Conservation (phyloP, 306 rosid species). For the Crotalaria pallida region DNA sequence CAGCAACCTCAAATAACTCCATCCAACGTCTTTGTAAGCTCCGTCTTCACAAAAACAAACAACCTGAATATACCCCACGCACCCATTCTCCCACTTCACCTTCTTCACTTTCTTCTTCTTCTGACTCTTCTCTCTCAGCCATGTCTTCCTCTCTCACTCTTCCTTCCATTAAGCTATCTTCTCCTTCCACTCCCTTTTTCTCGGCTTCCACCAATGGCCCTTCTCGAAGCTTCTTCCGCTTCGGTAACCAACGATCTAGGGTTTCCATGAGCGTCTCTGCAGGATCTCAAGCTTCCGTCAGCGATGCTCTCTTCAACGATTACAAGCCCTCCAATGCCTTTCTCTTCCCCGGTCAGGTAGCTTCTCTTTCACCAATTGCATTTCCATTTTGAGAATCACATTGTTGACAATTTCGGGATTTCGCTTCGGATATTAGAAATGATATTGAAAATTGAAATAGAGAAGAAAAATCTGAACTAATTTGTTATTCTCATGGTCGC, state of each 20-base stretch:
- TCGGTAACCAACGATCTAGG: slow-evolving; percentile 52
- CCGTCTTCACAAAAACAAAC: slow-evolving; percentile 35
- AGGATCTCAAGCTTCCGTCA: slow-evolving; percentile 53
- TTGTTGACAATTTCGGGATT: too few relatives aligned
- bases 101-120: slow-evolving; percentile 18
- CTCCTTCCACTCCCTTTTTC: slow-evolving; percentile 27
- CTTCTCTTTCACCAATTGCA: background rate
- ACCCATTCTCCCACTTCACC: background rate
- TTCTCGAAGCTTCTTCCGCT: slow-evolving; percentile 22
- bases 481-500: background rate
- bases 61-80: slow-evolving; percentile 6
- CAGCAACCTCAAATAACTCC: background rate
- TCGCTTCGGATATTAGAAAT: too few relatives aligned
- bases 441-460: background rate
- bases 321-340: slow-evolving; percentile 69
- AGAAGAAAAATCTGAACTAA: background rate
- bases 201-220: slow-evolving; percentile 31
- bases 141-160: slow-evolving; percentile 51
- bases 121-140: slow-evolving; percentile 28
- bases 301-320: slow-evolving; percentile 57
- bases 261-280: slow-evolving; percentile 60
- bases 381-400: background rate
- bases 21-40: slow-evolving; percentile 37
- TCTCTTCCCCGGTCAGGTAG: slow-evolving; percentile 96
- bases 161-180: too few relatives aligned